Percentiles rank a stretch among this genome's conserved stretches.
Conservation (phyloP, 1,284 basidiomycete genomes). For the Coniferiporia weirii region DNA sequence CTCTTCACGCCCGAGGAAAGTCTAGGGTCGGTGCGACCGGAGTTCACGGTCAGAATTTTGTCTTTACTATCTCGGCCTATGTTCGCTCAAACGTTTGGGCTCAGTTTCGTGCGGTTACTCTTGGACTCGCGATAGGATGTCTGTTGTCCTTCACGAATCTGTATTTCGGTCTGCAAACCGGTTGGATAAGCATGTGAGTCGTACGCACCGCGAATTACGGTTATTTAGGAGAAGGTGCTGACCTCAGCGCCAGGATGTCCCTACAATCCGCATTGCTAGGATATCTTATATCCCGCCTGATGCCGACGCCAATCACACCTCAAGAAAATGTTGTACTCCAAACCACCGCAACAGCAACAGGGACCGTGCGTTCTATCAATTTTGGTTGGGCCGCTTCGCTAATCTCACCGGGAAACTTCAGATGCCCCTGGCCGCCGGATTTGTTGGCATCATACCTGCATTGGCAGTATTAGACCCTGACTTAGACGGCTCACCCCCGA, state of each 20-base stretch:
- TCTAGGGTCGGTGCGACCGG: slow-evolving; percentile 5
- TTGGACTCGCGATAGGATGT: slow-evolving; percentile 66
- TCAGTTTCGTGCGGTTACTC: slow-evolving; percentile 43
- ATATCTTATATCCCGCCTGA: slow-evolving; percentile 76
- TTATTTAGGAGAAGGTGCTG: background rate
- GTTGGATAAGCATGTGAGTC: slow-evolving; percentile 67
- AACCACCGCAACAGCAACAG: slow-evolving; percentile 91
- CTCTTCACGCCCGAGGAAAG: slow-evolving; percentile 6
- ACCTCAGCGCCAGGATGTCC: slow-evolving; percentile 71
- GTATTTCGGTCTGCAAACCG: slow-evolving; percentile 74
- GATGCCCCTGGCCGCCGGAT: slow-evolving; percentile 91
- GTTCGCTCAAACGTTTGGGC: background rate
- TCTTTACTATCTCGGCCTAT: background rate
- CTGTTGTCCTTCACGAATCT: slow-evolving; percentile 73
- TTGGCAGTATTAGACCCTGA: slow-evolving; percentile 71
- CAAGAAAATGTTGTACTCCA: slow-evolving; percentile 93
- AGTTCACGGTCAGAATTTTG: slow-evolving; percentile 11
- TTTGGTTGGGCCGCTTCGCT: background rate
- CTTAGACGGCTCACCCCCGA: slow-evolving; percentile 73
- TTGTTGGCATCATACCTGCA: slow-evolving; percentile 93
- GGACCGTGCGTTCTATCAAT: slow-evolving; percentile 44
- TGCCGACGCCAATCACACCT: slow-evolving; percentile 70
- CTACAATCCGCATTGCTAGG: slow-evolving; percentile 90
- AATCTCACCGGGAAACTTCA: slow-evolving; percentile 20
- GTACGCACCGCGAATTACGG: slow-evolving; percentile 2